Percentiles rank a stretch among this genome's conserved stretches.
phyloP scores from a whole-genome alignment of 2,329 filamentous ascomycete species.

The Pseudocercospora macadamiae region DNA sequence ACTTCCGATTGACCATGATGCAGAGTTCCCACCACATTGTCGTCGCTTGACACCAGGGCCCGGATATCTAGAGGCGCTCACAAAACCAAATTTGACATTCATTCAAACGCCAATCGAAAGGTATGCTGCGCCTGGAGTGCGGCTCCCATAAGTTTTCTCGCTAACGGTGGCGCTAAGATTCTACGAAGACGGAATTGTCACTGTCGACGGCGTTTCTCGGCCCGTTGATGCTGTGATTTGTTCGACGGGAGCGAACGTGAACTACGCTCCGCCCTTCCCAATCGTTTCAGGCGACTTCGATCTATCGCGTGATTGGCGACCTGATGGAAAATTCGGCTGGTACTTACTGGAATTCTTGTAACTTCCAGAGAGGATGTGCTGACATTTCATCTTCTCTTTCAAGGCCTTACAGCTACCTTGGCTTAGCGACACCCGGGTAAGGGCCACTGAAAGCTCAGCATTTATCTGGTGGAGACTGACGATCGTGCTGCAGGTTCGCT shows the following conservation, averaged over 20 bases:
- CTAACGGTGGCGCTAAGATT: conserved; percentile 31
- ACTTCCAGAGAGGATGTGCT: not conserved
- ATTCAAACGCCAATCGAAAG: conserved; percentile 45
- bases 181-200: conserved; percentile 44
- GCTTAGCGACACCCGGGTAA: conserved; percentile 26
- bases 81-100: conserved; percentile 49
- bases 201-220: conserved; percentile 41
- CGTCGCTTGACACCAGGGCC: conserved; percentile 52
- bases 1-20: not conserved
- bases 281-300: conserved; percentile 32
- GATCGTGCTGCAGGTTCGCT: conserved; percentile 21
- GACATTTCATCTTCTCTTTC: not conserved
- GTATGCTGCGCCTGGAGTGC: conserved; percentile 7
- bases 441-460: not conserved
- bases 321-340: conserved; percentile 41
- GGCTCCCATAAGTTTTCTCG: not conserved
- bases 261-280: conserved; percentile 39
- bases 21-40: conserved; percentile 51
- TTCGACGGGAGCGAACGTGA: conserved; percentile 45
- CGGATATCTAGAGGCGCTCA: conserved; percentile 56
- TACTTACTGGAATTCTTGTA: not conserved
- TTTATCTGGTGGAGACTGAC: not conserved
- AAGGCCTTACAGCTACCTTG: conserved; percentile 33
- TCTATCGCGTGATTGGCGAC: conserved; percentile 34
- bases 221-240: conserved; percentile 49